Conservation (phyloP, 306 rosid species). For the Malus sieversii region DNA sequence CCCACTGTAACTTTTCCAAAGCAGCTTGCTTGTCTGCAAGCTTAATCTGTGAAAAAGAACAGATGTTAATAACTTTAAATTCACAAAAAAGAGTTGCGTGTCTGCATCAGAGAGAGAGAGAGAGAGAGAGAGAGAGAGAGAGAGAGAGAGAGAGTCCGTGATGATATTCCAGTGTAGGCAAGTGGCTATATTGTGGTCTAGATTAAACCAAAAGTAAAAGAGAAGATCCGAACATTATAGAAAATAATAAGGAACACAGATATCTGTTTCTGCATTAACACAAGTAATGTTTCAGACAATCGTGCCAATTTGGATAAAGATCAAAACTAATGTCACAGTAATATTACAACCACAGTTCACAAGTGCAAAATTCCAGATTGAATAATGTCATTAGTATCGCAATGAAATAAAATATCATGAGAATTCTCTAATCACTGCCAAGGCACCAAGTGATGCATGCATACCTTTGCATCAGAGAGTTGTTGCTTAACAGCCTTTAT, state of each 20-base stretch:
- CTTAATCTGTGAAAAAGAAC: slow-evolving; percentile 47
- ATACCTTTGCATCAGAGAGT: slow-evolving; percentile 83
- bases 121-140: not conserved
- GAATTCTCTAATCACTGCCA: not conserved
- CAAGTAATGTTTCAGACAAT: not conserved
- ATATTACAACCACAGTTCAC: not conserved
- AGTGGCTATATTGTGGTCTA: not conserved
- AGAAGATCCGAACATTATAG: not conserved
- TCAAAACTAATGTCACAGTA: not conserved
- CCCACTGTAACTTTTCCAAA: slow-evolving; percentile 81
- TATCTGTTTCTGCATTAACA: not conserved
- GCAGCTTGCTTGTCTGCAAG: slow-evolving; percentile 99
- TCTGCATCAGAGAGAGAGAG: not conserved
- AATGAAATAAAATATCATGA: slow-evolving; percentile 1
- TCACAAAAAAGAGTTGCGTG: not conserved
- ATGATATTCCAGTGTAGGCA: not conserved
- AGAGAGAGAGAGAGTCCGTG: not conserved
- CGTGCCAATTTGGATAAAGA: not conserved
- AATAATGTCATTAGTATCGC: slow-evolving; percentile 1
- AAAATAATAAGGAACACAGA: not conserved
- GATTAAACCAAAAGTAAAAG: not conserved
- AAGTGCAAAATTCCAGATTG: slow-evolving; percentile 7
- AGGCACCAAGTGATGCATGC: not conserved
- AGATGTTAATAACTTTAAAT: not conserved
- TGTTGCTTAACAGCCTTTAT: slow-evolving; percentile 58